Conservation (phyloP, 2,329 filamentous ascomycete genomes). For the Trichoderma cornu-damae region DNA sequence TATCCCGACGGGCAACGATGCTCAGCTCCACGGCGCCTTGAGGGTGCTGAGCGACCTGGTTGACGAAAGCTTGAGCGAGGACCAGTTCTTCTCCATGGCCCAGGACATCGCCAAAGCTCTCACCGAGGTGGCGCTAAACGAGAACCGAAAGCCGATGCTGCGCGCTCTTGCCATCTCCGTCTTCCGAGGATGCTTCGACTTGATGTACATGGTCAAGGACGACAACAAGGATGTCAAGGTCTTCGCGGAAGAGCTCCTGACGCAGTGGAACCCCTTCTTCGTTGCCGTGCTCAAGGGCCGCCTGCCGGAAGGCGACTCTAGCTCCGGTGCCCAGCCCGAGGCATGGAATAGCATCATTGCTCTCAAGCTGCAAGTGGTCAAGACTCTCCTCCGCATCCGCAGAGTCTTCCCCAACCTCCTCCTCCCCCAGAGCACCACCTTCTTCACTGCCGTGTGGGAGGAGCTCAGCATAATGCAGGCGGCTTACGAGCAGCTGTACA, state of each 20-base stretch:
- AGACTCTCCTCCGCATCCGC: slow-evolving; percentile 85
- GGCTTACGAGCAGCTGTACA: slow-evolving; percentile 77
- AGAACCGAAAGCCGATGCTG: slow-evolving; percentile 66
- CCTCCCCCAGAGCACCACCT: slow-evolving; percentile 70
- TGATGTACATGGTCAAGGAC: slow-evolving; percentile 94
- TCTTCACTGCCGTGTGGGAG: slow-evolving; percentile 86
- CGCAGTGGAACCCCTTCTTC: slow-evolving; percentile 87
- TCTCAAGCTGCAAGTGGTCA: slow-evolving; percentile 89
- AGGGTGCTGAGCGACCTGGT: slow-evolving; percentile 85
- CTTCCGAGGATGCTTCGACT: slow-evolving; percentile 87
- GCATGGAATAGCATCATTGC: slow-evolving; percentile 77
- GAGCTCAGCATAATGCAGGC: slow-evolving; percentile 71
- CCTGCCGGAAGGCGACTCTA: slow-evolving; percentile 59
- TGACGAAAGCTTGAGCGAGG: slow-evolving; percentile 87
- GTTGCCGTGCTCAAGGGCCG: slow-evolving; percentile 68
- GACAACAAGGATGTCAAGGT: slow-evolving; percentile 78
- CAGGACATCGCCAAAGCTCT: slow-evolving; percentile 78
- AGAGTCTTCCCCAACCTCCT: slow-evolving; percentile 76
- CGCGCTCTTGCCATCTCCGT: slow-evolving; percentile 84
- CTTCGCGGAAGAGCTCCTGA: slow-evolving; percentile 82
- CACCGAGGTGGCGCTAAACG: slow-evolving; percentile 74
- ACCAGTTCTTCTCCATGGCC: slow-evolving; percentile 90
- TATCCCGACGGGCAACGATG: slow-evolving; percentile 69
- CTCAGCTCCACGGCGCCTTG: slow-evolving; percentile 81
- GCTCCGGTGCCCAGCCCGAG: slow-evolving; percentile 50